Percentiles rank a stretch among this genome's conserved stretches.
phyloP scores from a whole-genome alignment of 352 stramenopile species.

The Phytophthora ohioensis region DNA sequence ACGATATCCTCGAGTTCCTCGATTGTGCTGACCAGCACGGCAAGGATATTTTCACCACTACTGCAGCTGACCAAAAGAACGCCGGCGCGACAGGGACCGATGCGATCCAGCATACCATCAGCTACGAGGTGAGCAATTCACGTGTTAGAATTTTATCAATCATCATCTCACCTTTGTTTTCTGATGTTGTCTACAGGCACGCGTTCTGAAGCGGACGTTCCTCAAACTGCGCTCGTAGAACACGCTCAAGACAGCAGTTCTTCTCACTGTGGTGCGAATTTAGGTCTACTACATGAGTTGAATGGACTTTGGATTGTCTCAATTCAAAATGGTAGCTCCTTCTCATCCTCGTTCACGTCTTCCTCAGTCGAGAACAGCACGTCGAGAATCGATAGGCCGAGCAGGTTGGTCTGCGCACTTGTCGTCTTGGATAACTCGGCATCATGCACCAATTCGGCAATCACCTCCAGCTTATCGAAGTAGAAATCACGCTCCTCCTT shows the following conservation, averaged over 20 bases:
- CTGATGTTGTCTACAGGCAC: constrained; percentile 53
- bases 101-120: constrained; percentile 87
- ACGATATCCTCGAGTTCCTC: constrained; percentile 95
- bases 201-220: constrained; percentile 95
- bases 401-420: constrained; percentile 40
- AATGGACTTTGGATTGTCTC: not conserved
- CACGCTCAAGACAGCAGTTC: not conserved
- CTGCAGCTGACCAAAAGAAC: constrained; percentile 52
- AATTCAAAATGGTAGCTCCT: constrained; percentile 10
- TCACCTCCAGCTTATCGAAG: constrained; percentile 96
- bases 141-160: not conserved
- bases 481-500: constrained; percentile 98
- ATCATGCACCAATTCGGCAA: constrained; percentile 94
- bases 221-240: constrained; percentile 88
- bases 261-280: too few relatives aligned
- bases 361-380: constrained; percentile 79
- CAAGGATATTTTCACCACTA: constrained; percentile 92
- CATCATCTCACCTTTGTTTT: not conserved
- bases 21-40: constrained; percentile 92
- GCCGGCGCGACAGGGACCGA: constrained; percentile 35
- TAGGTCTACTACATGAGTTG: not conserved
- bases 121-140: constrained; percentile 79
- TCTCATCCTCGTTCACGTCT: constrained; percentile 26
- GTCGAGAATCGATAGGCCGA: constrained; percentile 72
- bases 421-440: constrained; percentile 49